phyloP scores from a whole-genome alignment of 2,329 filamentous ascomycete genomes.

The Aspergillus candidus region DNA sequence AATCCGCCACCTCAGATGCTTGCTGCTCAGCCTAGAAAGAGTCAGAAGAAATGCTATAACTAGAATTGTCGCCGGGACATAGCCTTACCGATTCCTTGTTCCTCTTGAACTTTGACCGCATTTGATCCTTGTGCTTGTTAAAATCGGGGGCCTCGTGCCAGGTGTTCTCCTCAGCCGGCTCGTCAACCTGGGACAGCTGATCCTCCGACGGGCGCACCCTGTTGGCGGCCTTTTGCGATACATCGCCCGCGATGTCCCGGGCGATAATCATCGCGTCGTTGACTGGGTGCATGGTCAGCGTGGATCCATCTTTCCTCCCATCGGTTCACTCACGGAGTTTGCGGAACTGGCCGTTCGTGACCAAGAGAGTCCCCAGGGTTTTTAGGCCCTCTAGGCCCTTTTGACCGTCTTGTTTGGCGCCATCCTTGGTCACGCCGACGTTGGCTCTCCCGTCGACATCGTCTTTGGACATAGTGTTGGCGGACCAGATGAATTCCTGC shows the following conservation, averaged over 20 bases:
- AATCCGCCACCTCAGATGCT: conserved; percentile 51
- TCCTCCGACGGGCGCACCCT: conserved; percentile 74
- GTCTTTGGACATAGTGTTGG: conserved; percentile 64
- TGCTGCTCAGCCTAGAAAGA: conserved; percentile 38
- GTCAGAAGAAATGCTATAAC: not conserved
- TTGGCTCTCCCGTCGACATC: conserved; percentile 53
- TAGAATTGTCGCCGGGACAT: conserved; percentile 12
- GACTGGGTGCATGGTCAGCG: conserved; percentile 43
- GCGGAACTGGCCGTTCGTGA: conserved; percentile 94
- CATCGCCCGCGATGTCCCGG: conserved; percentile 88
- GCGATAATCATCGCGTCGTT: conserved; percentile 74
- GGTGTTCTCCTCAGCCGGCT: conserved; percentile 80
- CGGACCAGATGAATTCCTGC: conserved; percentile 96
- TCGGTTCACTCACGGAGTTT: conserved; percentile 63
- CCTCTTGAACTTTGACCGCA: conserved; percentile 56
- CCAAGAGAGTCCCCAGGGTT: conserved; percentile 78
- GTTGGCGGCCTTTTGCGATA: conserved; percentile 69
- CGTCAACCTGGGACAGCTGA: conserved; percentile 67
- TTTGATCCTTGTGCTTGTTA: conserved; percentile 59
- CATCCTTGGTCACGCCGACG: conserved; percentile 66
- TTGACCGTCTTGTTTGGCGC: conserved; percentile 74
- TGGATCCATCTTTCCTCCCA: conserved; percentile 9
- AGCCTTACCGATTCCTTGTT: conserved; percentile 46
- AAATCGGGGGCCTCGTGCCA: conserved; percentile 86
- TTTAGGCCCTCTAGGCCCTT: conserved; percentile 78